Percentiles rank a stretch among this genome's conserved stretches.
Conservation (phyloP, 169 alveolate species). For the Eimeria sp. region DNA sequence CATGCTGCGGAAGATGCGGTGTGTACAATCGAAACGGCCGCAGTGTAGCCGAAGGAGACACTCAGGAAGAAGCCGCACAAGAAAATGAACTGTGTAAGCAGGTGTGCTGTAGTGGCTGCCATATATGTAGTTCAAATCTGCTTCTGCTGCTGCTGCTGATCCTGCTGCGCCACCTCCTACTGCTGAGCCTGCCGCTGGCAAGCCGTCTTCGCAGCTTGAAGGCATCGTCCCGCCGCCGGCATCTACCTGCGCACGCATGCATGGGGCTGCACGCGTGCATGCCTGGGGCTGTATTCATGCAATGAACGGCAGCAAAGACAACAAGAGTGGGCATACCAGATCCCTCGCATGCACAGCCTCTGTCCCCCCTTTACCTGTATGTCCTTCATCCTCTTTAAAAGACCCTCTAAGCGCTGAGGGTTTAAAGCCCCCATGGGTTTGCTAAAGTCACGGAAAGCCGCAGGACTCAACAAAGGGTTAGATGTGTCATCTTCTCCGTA, state of each 20-base stretch:
- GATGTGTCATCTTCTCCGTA: constrained; percentile 1
- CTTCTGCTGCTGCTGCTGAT: too few relatives aligned
- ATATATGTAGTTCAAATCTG: too few relatives aligned
- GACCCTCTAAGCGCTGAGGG: constrained; percentile 88
- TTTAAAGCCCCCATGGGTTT: constrained; percentile 96
- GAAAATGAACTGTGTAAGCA: too few relatives aligned
- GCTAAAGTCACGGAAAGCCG: constrained; percentile 93
- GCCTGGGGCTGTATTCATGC: background rate
- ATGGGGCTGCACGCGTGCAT: background rate
- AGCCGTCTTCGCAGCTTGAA: background rate
- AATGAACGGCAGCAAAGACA: too few relatives aligned
- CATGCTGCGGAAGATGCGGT: too few relatives aligned
- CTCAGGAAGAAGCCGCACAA: too few relatives aligned
- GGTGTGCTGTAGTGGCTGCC: too few relatives aligned
- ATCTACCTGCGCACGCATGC: background rate
- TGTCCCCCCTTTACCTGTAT: constrained; percentile 57
- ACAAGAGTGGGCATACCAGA: too few relatives aligned
- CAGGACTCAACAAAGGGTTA: constrained; percentile 82
- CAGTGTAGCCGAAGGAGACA: too few relatives aligned
- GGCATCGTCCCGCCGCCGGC: background rate
- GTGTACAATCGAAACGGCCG: too few relatives aligned
- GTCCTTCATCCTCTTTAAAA: constrained; percentile 92
- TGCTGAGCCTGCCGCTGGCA: too few relatives aligned
- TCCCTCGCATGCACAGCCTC: background rate
- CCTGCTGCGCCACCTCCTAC: too few relatives aligned